Evolutionary conservation across 345 rosid species (phyloP).

Genomic region (Raphanus raphanistrum): DNA sequence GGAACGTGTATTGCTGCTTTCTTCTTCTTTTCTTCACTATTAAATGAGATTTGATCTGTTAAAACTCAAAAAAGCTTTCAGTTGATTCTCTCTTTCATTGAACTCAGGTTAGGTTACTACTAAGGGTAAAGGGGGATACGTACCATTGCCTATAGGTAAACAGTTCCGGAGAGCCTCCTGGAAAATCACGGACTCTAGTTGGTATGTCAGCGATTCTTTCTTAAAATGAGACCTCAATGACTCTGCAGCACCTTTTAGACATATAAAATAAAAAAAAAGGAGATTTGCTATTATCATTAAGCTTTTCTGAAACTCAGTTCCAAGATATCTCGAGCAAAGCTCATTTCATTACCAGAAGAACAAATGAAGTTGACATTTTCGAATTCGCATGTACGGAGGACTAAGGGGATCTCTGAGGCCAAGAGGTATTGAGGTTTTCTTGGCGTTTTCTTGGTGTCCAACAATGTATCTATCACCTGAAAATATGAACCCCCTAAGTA

Average conservation of each 20-base stretch:
- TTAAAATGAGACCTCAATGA: slow-evolving; percentile 63
- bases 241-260: slow-evolving; percentile 53
- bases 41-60: slow-evolving; percentile 46
- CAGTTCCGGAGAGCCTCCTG: slow-evolving; percentile 66
- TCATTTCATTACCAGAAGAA: slow-evolving; percentile 59
- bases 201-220: slow-evolving; percentile 55
- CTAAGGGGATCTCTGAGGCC: slow-evolving; percentile 85
- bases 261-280: slow-evolving; percentile 13
- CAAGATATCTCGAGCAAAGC: not conserved
- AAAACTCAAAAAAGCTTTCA: not conserved
- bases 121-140: slow-evolving; percentile 3
- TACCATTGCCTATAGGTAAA: slow-evolving; percentile 52
- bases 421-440: slow-evolving; percentile 81
- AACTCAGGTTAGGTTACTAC: slow-evolving; percentile 10
- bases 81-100: slow-evolving; percentile 13
- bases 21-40: slow-evolving; percentile 35
- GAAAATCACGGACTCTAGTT: slow-evolving; percentile 69
- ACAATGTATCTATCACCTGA: slow-evolving; percentile 70
- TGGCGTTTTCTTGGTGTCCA: slow-evolving; percentile 59
- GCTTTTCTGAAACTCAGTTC: not conserved
- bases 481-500: not conserved
- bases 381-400: slow-evolving; percentile 77
- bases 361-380: slow-evolving; percentile 67
- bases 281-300: not conserved
- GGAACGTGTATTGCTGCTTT: slow-evolving; percentile 63